Evolutionary conservation across 176 grass and related monocot genomes (phyloP).

Genomic region (Leersia perrieri): DNA sequence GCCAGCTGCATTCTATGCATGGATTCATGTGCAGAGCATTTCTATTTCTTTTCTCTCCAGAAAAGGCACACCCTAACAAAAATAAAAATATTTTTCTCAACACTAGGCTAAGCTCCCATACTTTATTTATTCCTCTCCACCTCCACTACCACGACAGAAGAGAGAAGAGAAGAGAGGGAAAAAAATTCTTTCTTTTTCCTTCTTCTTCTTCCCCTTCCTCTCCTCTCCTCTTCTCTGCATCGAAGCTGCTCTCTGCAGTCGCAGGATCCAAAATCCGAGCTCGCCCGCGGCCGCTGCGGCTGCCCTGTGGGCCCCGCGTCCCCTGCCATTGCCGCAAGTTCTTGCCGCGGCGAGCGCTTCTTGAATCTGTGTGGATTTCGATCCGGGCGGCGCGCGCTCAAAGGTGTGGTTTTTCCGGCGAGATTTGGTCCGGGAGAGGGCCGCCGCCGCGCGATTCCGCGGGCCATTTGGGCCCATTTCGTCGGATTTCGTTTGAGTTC

Average conservation of each 20-base stretch:
- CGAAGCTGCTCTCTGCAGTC: background rate
- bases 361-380: constrained; percentile 23
- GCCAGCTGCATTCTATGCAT: background rate
- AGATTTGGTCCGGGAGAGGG: constrained; percentile 32
- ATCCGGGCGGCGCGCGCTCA: background rate
- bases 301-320: background rate
- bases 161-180: background rate
- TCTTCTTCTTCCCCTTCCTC: background rate
- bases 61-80: background rate
- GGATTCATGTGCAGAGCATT: constrained; percentile 5
- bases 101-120: background rate
- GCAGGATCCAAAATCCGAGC: constrained; percentile 44
- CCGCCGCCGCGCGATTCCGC: constrained; percentile 4
- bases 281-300: constrained; percentile 1
- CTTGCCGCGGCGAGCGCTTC: background rate
- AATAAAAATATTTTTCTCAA: background rate
- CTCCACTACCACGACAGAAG: background rate
- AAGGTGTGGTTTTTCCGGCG: constrained; percentile 13
- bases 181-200: background rate
- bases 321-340: background rate
- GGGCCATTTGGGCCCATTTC: background rate
- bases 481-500: constrained; percentile 22
- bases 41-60: background rate
- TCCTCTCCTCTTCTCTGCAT: background rate
- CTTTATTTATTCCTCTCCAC: constrained; percentile 29